Percentiles rank a stretch among this genome's conserved stretches.
These are phyloP conservation scores for Russula virescens DNA, from an alignment of 768 basidiomycete species.

Conservation along the genomic window DNA sequence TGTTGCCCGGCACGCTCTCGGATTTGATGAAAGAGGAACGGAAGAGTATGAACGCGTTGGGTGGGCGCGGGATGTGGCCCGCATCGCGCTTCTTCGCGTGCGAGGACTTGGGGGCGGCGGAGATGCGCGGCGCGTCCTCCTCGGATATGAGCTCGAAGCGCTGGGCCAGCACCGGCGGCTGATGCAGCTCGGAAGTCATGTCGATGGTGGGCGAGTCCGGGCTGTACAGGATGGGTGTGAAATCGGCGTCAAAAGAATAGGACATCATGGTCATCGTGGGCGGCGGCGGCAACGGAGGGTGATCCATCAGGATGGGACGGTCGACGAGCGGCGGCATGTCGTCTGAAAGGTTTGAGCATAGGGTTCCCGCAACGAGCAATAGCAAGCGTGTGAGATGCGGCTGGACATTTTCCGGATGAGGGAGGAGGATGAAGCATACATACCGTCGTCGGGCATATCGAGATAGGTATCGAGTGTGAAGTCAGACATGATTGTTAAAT, in stretches of 20 bases:
- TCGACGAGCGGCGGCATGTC: constrained; percentile 43
- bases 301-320: constrained; percentile 31
- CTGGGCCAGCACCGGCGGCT: constrained; percentile 26
- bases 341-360: constrained; percentile 18
- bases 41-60: constrained; percentile 84
- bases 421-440: neutral
- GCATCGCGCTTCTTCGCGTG: constrained; percentile 63
- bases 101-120: constrained; percentile 32
- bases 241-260: constrained; percentile 60
- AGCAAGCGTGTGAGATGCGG: neutral
- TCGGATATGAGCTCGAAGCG: constrained; percentile 29
- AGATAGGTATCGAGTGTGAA: constrained; percentile 6
- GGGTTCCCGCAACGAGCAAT: neutral
- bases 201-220: constrained; percentile 7
- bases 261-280: constrained; percentile 44
- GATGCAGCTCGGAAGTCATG: constrained; percentile 28
- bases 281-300: constrained; percentile 18
- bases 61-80: constrained; percentile 75
- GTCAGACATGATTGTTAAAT: constrained; percentile 8
- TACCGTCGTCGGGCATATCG: constrained; percentile 21
- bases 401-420: neutral
- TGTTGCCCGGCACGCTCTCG: constrained; percentile 67
- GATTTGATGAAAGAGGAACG: constrained; percentile 71
- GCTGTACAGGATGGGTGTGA: constrained; percentile 48
- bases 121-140: constrained; percentile 24